phyloP scores from a whole-genome alignment of 1,284 basidiomycete genomes.

The Apiotrichum montevideense region DNA sequence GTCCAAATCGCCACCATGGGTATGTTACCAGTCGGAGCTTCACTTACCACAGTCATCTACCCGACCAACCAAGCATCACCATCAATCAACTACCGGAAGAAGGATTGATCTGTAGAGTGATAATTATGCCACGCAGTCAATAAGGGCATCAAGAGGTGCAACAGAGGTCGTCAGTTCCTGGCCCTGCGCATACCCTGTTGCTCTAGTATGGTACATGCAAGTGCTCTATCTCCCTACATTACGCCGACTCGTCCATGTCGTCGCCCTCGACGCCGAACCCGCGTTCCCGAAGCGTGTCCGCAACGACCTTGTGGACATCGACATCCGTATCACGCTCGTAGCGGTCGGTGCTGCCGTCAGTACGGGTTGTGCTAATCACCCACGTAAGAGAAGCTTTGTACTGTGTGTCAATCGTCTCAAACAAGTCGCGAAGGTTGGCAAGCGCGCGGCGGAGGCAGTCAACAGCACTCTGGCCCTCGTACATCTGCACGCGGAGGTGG shows the following conservation, averaged over 20 bases:
- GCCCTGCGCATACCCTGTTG: background rate
- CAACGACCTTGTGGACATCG: conserved; percentile 41
- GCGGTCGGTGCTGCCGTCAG: conserved; percentile 30
- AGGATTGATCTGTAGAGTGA: background rate
- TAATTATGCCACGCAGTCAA: no score
- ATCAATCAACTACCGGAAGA: conserved; percentile 29
- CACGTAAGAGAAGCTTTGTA: conserved; percentile 58
- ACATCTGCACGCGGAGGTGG: conserved; percentile 96
- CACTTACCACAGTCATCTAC: conserved; percentile 28
- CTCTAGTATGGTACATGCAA: conserved; percentile 6
- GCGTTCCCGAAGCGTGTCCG: conserved; percentile 30
- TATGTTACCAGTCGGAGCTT: conserved; percentile 10
- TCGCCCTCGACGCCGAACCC: conserved; percentile 27
- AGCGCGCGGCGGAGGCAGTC: conserved; percentile 69
- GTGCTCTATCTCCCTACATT: background rate
- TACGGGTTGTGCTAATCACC: conserved; percentile 6
- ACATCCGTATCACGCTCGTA: conserved; percentile 41
- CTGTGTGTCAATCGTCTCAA: conserved; percentile 59
- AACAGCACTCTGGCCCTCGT: conserved; percentile 73
- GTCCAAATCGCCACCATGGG: conserved; percentile 24
- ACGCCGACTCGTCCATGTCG: conserved; percentile 19
- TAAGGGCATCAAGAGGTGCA: background rate
- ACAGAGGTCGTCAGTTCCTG: background rate
- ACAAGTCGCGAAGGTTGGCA: conserved; percentile 66
- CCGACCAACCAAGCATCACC: conserved; percentile 39